phyloP scores from a whole-genome alignment of 108 stramenopile species.

The Aurantiochytrium sp. region DNA sequence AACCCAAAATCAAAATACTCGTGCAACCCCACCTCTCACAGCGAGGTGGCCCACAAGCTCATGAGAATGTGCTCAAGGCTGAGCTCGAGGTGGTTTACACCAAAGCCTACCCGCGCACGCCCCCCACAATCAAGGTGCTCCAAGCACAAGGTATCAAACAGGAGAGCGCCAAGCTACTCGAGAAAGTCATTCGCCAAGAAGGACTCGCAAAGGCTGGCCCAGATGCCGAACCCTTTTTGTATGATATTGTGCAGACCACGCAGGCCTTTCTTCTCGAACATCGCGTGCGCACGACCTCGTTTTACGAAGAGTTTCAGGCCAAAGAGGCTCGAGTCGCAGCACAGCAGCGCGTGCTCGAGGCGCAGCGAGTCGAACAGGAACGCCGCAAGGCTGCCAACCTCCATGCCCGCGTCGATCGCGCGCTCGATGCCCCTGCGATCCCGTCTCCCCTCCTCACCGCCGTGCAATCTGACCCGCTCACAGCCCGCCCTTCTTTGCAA shows the following conservation, averaged over 20 bases:
- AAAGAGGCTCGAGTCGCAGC: background rate
- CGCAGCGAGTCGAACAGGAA: background rate
- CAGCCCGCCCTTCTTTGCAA: background rate
- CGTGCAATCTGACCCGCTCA: background rate
- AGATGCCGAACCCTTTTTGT: background rate
- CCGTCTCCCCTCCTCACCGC: background rate
- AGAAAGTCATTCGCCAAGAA: background rate
- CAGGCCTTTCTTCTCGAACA: background rate
- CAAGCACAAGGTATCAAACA: background rate
- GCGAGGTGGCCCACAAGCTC: background rate
- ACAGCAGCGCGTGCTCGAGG: background rate
- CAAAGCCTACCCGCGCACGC: background rate
- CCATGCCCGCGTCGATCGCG: conserved; percentile 1
- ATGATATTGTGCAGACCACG: background rate
- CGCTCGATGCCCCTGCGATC: background rate
- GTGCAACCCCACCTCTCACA: background rate
- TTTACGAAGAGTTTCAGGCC: background rate
- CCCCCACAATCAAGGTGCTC: background rate
- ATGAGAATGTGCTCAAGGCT: background rate
- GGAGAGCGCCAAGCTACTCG: background rate
- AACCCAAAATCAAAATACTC: background rate
- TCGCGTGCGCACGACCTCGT: background rate
- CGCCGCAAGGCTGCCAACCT: background rate
- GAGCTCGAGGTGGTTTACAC: background rate
- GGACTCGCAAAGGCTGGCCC: background rate